Percentiles rank a stretch among this genome's conserved stretches.
Evolutionary conservation across 768 basidiomycete species (phyloP).

Genomic region (Tricholoma matsutake): DNA sequence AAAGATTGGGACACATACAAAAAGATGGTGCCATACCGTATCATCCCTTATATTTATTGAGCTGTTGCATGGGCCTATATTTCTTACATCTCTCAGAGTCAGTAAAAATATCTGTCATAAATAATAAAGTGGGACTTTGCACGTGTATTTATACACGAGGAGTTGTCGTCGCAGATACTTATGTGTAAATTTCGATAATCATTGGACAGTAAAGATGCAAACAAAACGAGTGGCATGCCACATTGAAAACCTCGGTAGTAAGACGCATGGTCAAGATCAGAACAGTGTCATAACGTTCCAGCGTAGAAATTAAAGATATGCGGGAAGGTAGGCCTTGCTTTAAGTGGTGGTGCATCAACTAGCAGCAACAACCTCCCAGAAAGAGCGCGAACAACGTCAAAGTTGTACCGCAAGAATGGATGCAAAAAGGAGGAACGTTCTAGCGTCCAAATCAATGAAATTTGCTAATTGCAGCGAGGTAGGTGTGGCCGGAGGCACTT

Average conservation of each 20-base stretch:
- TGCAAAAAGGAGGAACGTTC: neutral
- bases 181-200: neutral
- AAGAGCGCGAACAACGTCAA: neutral
- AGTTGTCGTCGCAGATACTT: too few relatives aligned
- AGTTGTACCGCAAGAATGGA: neutral
- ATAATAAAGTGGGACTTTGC: neutral
- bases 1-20: conserved; percentile 93
- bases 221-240: neutral
- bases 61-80: neutral
- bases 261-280: neutral
- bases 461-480: conserved; percentile 38
- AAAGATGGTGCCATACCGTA: conserved; percentile 79
- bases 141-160: neutral
- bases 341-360: neutral
- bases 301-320: neutral
- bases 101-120: neutral
- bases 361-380: neutral
- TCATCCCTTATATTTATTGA: conserved; percentile 81
- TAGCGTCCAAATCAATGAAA: conserved; percentile 25
- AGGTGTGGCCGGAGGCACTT: conserved; percentile 40
- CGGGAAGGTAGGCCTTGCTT: neutral
- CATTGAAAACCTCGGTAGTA: neutral
- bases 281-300: neutral
- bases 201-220: neutral
- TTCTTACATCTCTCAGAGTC: neutral